A percentile compares a stretch with the other conserved stretches of the same genome.
Evolutionary conservation across 108 stramenopile genomes (phyloP).

Genomic region (Aurantiochytrium sp.): DNA sequence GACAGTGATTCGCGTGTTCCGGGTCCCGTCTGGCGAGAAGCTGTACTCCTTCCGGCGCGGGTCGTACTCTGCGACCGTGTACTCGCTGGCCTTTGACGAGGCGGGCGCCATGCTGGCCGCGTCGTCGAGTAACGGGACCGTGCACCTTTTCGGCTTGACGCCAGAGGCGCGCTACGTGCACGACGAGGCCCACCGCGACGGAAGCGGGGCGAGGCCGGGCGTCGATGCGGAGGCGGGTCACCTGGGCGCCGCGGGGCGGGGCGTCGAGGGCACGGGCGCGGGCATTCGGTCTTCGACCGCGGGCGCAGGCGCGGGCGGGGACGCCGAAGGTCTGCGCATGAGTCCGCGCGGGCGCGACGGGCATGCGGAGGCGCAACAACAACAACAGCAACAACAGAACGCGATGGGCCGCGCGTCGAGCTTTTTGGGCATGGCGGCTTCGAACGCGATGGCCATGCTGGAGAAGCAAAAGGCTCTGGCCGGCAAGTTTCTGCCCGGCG

Average conservation of each 20-base stretch:
- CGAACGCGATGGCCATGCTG: not conserved
- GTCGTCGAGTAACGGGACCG: constrained; percentile 47
- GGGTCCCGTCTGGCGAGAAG: constrained; percentile 46
- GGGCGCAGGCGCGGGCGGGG: too few relatives aligned
- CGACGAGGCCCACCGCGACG: not conserved
- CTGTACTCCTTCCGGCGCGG: constrained; percentile 47
- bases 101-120: constrained; percentile 49
- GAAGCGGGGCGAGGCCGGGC: too few relatives aligned
- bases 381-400: too few relatives aligned
- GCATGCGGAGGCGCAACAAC: too few relatives aligned
- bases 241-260: too few relatives aligned
- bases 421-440: not conserved
- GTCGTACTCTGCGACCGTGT: constrained; percentile 42
- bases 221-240: too few relatives aligned
- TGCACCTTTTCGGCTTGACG: constrained; percentile 48
- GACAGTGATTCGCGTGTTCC: constrained; percentile 52
- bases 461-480: not conserved
- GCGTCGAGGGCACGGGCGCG: too few relatives aligned
- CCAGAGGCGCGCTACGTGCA: not conserved
- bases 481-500: not conserved
- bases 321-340: too few relatives aligned
- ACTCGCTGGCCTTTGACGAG: constrained; percentile 54
- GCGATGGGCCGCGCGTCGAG: not conserved
- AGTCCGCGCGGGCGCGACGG: too few relatives aligned
- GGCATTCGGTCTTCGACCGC: too few relatives aligned